Evolutionary conservation across 179 eudicot genomes (phyloP).

Genomic region (Heliamphora pulchella): DNA sequence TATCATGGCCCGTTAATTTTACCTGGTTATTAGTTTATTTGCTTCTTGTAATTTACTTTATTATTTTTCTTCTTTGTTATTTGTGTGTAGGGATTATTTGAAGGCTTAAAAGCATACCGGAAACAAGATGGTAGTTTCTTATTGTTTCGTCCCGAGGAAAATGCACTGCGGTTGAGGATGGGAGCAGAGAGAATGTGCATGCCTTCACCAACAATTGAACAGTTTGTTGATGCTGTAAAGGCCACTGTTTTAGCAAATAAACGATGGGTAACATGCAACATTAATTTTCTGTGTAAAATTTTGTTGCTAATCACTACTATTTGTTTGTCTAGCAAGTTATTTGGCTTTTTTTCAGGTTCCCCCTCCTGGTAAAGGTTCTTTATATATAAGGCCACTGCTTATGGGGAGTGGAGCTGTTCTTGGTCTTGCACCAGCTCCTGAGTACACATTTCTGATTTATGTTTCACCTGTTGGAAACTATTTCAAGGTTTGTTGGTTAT

Average conservation of each 20-base stretch:
- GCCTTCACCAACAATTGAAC: constrained; percentile 89
- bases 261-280: constrained; percentile 60
- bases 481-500: constrained; percentile 55
- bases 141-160: constrained; percentile 89
- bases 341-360: constrained; percentile 59
- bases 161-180: constrained; percentile 62
- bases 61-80: not conserved
- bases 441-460: constrained; percentile 80
- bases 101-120: constrained; percentile 86
- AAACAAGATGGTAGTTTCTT: constrained; percentile 70
- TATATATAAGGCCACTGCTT: constrained; percentile 85
- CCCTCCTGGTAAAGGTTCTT: constrained; percentile 84
- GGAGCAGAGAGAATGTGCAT: constrained; percentile 99
- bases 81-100: constrained; percentile 72
- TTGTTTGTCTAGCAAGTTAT: not conserved
- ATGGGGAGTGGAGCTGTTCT: constrained; percentile 96
- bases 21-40: not conserved
- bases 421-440: constrained; percentile 92
- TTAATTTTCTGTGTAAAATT: not conserved
- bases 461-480: constrained; percentile 97
- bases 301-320: not conserved
- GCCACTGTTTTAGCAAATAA: constrained; percentile 79
- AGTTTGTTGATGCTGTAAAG: constrained; percentile 86
- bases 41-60: not conserved
- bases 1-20: no score